Evolutionary conservation across 2,329 filamentous ascomycete genomes (phyloP).

Genomic region (Paraconiothyrium sp.): DNA sequence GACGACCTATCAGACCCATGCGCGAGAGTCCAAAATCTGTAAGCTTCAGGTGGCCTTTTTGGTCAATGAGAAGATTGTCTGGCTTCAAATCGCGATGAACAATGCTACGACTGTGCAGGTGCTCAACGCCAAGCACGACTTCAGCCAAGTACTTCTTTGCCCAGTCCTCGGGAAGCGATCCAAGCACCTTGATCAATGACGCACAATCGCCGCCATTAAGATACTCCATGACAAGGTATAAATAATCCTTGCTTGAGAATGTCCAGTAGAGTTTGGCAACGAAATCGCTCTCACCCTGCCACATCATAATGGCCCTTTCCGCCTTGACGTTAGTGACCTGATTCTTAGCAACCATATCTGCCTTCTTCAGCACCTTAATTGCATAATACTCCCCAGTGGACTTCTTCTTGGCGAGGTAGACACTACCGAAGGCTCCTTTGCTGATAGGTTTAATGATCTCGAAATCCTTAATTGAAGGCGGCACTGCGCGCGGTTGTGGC

Average conservation of each 20-base stretch:
- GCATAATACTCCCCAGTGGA: slow-evolving; percentile 98
- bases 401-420: slow-evolving; percentile 98
- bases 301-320: slow-evolving; percentile 99
- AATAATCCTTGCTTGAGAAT: slow-evolving; percentile 98
- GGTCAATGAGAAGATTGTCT: slow-evolving; percentile 96
- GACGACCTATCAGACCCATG: slow-evolving; percentile 95
- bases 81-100: slow-evolving; percentile 97
- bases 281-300: slow-evolving; percentile 98
- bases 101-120: slow-evolving; percentile 92
- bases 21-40: slow-evolving; percentile 97
- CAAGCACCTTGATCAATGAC: slow-evolving; percentile 92
- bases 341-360: slow-evolving; percentile 99
- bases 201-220: slow-evolving; percentile 97
- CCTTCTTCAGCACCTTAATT: slow-evolving; percentile 98
- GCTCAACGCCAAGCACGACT: slow-evolving; percentile 95
- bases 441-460: slow-evolving; percentile 99
- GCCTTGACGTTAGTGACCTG: slow-evolving; percentile 99
- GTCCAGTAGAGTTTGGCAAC: slow-evolving; percentile 99
- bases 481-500: slow-evolving; percentile 85
- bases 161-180: slow-evolving; percentile 95
- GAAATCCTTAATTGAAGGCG: slow-evolving; percentile 98
- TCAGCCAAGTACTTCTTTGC: slow-evolving; percentile 97
- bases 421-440: slow-evolving; percentile 97
- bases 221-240: slow-evolving; percentile 99
- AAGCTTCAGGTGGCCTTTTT: slow-evolving; percentile 94